A percentile compares a stretch with the other conserved stretches of the same genome.
Evolutionary conservation across 352 stramenopile genomes (phyloP).

Genomic region (Pythium oligandrum): DNA sequence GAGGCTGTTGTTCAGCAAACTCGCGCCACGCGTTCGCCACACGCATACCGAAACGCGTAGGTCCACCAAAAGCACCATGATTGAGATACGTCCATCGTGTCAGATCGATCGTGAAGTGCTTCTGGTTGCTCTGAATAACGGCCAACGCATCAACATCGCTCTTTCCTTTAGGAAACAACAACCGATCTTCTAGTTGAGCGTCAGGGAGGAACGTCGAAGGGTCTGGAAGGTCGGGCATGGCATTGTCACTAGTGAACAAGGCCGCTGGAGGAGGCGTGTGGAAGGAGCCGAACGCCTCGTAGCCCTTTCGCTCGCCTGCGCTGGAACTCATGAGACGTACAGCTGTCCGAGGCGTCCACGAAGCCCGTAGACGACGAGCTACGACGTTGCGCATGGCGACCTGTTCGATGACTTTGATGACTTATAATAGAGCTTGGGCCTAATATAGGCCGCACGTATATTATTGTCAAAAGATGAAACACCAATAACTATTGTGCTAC

Average conservation of each 20-base stretch:
- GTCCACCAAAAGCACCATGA: slow-evolving; percentile 90
- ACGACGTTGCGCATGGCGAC: no score
- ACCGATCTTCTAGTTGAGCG: neutral
- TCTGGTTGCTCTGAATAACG: slow-evolving; percentile 14
- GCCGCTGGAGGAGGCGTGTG: slow-evolving; percentile 52
- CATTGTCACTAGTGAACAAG: slow-evolving; percentile 36
- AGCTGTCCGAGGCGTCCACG: no score
- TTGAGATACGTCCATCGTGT: slow-evolving; percentile 90
- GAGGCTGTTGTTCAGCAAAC: slow-evolving; percentile 83
- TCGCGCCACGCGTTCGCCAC: slow-evolving; percentile 75
- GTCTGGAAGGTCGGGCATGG: slow-evolving; percentile 4
- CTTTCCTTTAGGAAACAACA: neutral
- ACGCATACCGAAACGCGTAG: slow-evolving; percentile 57
- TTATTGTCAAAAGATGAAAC: no score
- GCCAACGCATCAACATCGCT: neutral
- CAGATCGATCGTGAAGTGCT: slow-evolving; percentile 54
- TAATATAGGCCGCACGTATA: no score
- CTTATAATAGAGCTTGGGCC: no score
- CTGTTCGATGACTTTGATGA: no score
- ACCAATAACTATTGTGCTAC: no score
- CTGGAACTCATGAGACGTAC: neutral
- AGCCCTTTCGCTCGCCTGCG: slow-evolving; percentile 19
- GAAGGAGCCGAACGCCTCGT: slow-evolving; percentile 77
- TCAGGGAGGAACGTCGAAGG: slow-evolving; percentile 17
- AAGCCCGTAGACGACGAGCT: no score